Evolutionary conservation across 768 basidiomycete genomes (phyloP).

Genomic region (Hortiboletus campestris): DNA sequence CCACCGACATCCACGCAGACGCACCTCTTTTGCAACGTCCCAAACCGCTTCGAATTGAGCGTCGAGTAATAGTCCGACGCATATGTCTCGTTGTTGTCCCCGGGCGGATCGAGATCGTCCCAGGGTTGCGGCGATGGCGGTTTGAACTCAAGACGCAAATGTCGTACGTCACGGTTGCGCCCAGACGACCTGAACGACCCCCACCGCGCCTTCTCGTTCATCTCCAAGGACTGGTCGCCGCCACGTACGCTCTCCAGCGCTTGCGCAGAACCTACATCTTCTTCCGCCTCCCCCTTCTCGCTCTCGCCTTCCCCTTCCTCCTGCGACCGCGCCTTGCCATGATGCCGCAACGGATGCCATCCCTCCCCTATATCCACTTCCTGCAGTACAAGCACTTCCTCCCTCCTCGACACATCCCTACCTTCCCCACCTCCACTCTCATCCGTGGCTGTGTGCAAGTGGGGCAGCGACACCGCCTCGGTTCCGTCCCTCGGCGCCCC

Average conservation of each 20-base stretch:
- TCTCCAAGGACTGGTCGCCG: constrained; percentile 10
- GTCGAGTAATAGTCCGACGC: constrained; percentile 43
- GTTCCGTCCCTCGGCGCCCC: neutral
- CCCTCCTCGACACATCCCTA: constrained; percentile 13
- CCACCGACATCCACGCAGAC: constrained; percentile 15
- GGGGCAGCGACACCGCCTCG: constrained; percentile 32
- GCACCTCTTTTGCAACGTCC: constrained; percentile 43
- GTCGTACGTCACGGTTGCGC: constrained; percentile 38
- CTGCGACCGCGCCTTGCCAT: constrained; percentile 10
- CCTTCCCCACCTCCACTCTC: constrained; percentile 9
- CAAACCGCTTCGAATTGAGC: constrained; percentile 42
- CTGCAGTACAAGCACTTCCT: constrained; percentile 19
- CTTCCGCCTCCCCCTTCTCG: constrained; percentile 6
- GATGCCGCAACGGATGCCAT: constrained; percentile 27
- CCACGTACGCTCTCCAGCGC: constrained; percentile 10
- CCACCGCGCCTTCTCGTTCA: constrained; percentile 29
- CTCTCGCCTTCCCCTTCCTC: neutral
- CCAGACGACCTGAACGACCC: constrained; percentile 18
- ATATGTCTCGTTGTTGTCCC: constrained; percentile 35
- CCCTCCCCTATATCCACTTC: constrained; percentile 26
- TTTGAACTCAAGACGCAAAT: constrained; percentile 50
- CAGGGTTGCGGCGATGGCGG: constrained; percentile 62
- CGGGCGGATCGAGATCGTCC: constrained; percentile 56
- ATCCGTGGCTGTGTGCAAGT: constrained; percentile 28
- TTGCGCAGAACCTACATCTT: constrained; percentile 14